phyloP scores from a whole-genome alignment of 1,139 yeast genomes.

The Yamadazyma dushanensis region DNA sequence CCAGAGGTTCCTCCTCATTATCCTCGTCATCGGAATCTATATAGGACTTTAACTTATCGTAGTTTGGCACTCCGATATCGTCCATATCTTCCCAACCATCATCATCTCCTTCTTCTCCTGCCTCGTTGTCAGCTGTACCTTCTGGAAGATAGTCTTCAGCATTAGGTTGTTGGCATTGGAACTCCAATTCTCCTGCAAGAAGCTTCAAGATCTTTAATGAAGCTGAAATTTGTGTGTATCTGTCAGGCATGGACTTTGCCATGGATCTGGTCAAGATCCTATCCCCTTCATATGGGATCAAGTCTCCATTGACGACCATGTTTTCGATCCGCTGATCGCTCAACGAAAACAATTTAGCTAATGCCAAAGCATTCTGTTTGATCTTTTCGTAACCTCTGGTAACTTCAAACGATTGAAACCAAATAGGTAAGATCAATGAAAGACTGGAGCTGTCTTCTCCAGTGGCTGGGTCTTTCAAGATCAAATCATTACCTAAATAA shows the following conservation, averaged over 20 bases:
- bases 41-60: constrained; percentile 56
- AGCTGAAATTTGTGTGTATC: constrained; percentile 66
- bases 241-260: constrained; percentile 66
- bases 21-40: constrained; percentile 49
- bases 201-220: constrained; percentile 72
- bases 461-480: constrained; percentile 26
- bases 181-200: constrained; percentile 64
- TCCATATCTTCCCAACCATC: constrained; percentile 86
- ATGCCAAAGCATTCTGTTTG: constrained; percentile 67
- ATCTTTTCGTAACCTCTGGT: constrained; percentile 79
- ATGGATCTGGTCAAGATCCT: constrained; percentile 81
- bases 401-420: constrained; percentile 82
- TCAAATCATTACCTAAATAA: constrained; percentile 49
- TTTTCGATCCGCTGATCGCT: constrained; percentile 53
- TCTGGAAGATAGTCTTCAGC: constrained; percentile 37
- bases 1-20: constrained; percentile 34
- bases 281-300: constrained; percentile 60
- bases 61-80: constrained; percentile 59
- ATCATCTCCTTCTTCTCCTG: constrained; percentile 47
- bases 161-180: constrained; percentile 53
- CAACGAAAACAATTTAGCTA: constrained; percentile 57
- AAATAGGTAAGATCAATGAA: constrained; percentile 49
- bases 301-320: constrained; percentile 74
- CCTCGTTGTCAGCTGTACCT: constrained; percentile 30
- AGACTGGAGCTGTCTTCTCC: constrained; percentile 25